Base-by-base conservation (phyloP, 805 yeast genomes). In the Wickerhamomyces bovis region DNA sequence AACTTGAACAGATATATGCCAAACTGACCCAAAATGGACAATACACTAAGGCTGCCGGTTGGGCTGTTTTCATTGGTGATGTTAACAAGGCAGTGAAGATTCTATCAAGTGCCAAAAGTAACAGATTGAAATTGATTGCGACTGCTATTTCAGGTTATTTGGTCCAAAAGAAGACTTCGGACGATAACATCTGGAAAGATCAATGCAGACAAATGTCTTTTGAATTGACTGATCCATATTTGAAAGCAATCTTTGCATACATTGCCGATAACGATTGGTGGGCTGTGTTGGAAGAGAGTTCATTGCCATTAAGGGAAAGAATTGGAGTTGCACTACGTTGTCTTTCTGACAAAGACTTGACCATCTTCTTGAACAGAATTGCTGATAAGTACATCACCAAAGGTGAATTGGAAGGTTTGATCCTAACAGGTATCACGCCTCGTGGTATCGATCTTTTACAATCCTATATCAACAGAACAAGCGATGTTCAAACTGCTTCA, bases 251-350 rank as follows among this genome's bases (percentile, higher is more conserved):
- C 1, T 92, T 92, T 71, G 97, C 97, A 0, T 92, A 82, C 56
- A 84, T 92, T 45, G 89, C 97, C 0, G 97, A 92, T 60, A 85
- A 88, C 41, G 94, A 90, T 53, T 92, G 98, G 97, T 84, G 92
- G 83, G 97, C 89, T 58, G 96, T 92, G 2, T 70, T 92, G 44
- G 96, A 89, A 60, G 97, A 92, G 58, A 80, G 84, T 18, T 84
- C 96, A 1, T 72, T 92, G 38, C 96, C 99, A 0, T 69, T 92
- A 38, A 73, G 92, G 44, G 99, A 92, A 60, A 71, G 96, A 53
- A 66, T 92, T 12, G 97, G 97, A 1, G 92, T 92, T 23, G 97
- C 98, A 0, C 69, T 92, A 21, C 72, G 97, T 42, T 92, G 87
- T 56, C 68, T 92, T 30, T 80, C 90, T 1, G 97, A 89, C 60